Base-by-base conservation (phyloP, 2,329 filamentous ascomycete genomes). In the Pseudogymnoascus sp. region DNA sequence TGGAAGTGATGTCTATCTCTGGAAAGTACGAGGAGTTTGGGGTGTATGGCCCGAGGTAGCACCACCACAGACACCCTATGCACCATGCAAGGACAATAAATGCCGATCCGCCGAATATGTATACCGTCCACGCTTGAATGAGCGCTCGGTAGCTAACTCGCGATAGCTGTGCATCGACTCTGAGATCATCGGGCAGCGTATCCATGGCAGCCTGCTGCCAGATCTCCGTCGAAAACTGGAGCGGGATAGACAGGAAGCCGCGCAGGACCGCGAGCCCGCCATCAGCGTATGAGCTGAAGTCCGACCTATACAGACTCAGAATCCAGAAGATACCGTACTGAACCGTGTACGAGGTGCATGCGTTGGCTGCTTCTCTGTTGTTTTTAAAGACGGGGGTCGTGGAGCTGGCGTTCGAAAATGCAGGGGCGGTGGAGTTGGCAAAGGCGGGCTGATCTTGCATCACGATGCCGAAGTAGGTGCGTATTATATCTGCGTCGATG, bases 31-130 rank as follows among this genome's bases (percentile, higher is more conserved):
- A 57, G 2, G 51, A n/a, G 26, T 57, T 57, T 14, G 51, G 51
- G 10, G 51, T 57, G n/a, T 57, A 34, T 18, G 51, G 51, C 10
- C 51, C 26, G 1, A 34, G 26, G 10, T 57, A 57, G n/a, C 51
- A 57, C 51, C 51, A 57, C 51, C 51, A 57, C 29, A 57, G 51
- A 12, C 51, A 57, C 29, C 51, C 51, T 57, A 57, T 57, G 51
- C n/a, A 5, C 51, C 51, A 57, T 18, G 14, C 51, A 31, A 57
- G 51, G 5, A 34, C 51, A n/a, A 57, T 4, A 57, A 57, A 57
- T 11, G 51, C 51, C 29, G 51, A 34, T 16, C 26, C 51, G 51
- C n/a, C 51, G 5, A 57, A 57, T 34, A 57, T 57, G 29, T 34
- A 57, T 1, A 57, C 51, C 10, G 51, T 57, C 51, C 51, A 57